A percentile compares a stretch with the other conserved stretches of the same genome.
phyloP scores from a whole-genome alignment of 106 monocot species.

The Dendrobium huoshanense region DNA sequence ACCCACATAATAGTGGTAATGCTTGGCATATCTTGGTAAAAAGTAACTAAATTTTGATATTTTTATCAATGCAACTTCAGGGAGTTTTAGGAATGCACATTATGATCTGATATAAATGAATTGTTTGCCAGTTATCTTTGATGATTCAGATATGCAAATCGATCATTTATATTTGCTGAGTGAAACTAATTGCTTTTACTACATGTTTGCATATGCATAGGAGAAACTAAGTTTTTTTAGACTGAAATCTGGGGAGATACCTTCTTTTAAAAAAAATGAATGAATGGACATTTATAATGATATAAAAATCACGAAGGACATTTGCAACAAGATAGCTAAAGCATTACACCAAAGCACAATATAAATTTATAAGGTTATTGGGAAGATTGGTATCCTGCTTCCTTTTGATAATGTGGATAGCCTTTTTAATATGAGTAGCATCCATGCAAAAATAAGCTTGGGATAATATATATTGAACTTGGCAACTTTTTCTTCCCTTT shows the following conservation, averaged over 20 bases:
- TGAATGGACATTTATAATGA: no score
- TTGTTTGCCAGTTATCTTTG: background rate
- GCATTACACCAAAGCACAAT: background rate
- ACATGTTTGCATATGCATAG: background rate
- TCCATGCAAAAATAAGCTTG: background rate
- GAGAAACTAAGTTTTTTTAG: background rate
- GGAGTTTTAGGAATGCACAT: background rate
- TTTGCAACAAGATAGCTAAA: background rate
- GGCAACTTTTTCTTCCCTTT: background rate
- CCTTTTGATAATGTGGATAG: background rate
- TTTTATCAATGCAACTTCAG: background rate
- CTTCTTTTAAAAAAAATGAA: background rate
- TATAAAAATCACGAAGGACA: background rate
- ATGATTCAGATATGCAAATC: background rate
- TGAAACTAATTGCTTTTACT: background rate
- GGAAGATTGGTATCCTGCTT: background rate
- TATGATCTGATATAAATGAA: background rate
- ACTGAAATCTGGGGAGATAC: background rate
- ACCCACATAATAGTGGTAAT: constrained; percentile 95
- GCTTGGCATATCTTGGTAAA: background rate
- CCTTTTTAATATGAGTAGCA: background rate
- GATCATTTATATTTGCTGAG: background rate
- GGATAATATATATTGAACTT: background rate
- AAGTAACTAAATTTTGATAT: background rate
- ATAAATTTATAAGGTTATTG: background rate